phyloP scores from a whole-genome alignment of 768 basidiomycete genomes.

The Melanogaster broomeanus region DNA sequence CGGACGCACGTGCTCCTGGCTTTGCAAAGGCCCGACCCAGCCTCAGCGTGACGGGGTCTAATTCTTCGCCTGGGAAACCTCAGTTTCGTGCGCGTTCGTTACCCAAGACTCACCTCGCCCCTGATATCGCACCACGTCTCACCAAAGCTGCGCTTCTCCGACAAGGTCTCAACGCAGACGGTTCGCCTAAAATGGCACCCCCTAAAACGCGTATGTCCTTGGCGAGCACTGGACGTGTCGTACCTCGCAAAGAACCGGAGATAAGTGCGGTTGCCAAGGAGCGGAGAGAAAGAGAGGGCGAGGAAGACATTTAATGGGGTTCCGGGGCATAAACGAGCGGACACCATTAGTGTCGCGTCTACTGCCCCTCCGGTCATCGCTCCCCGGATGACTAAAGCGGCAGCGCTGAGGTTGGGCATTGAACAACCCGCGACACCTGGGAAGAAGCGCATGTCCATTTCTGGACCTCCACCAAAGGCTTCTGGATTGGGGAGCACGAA shows the following conservation, averaged over 20 bases:
- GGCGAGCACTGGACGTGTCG: constrained; percentile 35
- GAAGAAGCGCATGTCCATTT: constrained; percentile 38
- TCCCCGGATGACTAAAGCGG: constrained; percentile 77
- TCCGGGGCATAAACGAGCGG: constrained; percentile 78
- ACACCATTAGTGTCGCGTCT: constrained; percentile 69
- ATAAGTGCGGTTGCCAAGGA: constrained; percentile 48
- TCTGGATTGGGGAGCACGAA: constrained; percentile 2
- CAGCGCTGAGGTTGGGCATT: constrained; percentile 65
- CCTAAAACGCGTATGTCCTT: constrained; percentile 30
- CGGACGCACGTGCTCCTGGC: constrained; percentile 20
- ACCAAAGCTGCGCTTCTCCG: constrained; percentile 76
- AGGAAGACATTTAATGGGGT: constrained; percentile 72
- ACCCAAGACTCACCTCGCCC: constrained; percentile 59
- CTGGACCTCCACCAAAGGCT: constrained; percentile 16
- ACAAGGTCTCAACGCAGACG: constrained; percentile 53
- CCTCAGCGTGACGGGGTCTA: constrained; percentile 33
- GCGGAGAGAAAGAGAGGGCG: constrained; percentile 59
- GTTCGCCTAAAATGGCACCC: constrained; percentile 13
- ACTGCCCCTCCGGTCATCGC: constrained; percentile 71
- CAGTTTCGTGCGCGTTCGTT: constrained; percentile 68
- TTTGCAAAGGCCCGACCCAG: constrained; percentile 30
- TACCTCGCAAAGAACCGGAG: constrained; percentile 27
- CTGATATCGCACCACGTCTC: constrained; percentile 76
- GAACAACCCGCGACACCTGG: constrained; percentile 39
- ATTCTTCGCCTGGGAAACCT: constrained; percentile 45